These are phyloP conservation scores for Acacia melanoxylon DNA, from an alignment of 306 rosid genomes.

Conservation along the genomic window DNA sequence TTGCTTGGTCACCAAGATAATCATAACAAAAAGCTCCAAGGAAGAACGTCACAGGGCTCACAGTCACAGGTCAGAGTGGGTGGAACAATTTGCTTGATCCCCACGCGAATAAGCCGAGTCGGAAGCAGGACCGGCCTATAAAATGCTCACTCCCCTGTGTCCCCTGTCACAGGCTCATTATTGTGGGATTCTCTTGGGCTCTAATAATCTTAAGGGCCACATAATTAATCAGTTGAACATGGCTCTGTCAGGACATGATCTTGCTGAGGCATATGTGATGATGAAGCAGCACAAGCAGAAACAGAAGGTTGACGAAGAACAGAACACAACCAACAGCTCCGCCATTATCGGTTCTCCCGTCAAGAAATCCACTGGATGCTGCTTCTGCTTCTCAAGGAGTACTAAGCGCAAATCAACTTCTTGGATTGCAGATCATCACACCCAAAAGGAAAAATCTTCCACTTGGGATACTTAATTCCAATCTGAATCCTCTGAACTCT, in stretches of 20 bases:
- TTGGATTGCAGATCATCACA: neutral
- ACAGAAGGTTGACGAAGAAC: neutral
- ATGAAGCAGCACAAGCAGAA: neutral
- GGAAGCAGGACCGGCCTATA: neutral
- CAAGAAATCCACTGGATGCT: neutral
- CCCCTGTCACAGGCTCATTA: too few species aligned
- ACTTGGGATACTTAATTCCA: neutral
- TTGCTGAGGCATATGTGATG: constrained; percentile 10
- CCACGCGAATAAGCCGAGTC: neutral
- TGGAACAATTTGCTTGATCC: neutral
- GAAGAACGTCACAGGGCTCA: neutral
- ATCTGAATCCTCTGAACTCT: neutral
- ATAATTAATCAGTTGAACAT: neutral
- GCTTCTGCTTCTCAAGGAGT: neutral
- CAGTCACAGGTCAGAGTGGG: neutral
- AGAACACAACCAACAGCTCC: neutral
- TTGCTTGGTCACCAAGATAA: constrained; percentile 33
- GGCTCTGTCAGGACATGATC: neutral
- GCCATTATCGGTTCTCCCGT: neutral
- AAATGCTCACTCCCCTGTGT: neutral
- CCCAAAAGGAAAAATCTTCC: neutral
- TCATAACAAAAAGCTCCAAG: neutral
- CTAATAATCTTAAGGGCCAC: neutral
- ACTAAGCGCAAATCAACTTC: neutral
- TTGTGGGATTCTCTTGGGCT: neutral